These are phyloP conservation scores for Salicornia ramosissima DNA, from an alignment of 148 eudicot species.

Conservation along the genomic window DNA sequence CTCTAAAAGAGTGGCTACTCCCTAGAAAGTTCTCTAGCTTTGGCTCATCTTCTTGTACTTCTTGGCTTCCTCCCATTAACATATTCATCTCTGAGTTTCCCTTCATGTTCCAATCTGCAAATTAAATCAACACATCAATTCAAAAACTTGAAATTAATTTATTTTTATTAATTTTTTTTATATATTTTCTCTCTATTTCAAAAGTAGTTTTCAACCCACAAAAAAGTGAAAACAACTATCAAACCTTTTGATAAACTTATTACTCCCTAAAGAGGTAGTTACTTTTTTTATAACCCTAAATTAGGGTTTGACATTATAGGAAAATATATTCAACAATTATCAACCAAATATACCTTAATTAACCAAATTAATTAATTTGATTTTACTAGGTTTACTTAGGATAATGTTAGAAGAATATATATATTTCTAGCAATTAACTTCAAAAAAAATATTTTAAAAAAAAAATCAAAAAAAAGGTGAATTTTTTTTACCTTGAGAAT, in stretches of 20 bases:
- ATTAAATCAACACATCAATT: background rate
- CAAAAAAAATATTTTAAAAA: background rate
- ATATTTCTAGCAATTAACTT: no score
- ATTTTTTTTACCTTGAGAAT: slow-evolving; percentile 67
- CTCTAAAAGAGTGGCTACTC: slow-evolving; percentile 34
- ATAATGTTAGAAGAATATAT: no score
- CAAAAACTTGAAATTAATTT: background rate
- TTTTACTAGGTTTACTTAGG: background rate
- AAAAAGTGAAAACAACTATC: background rate
- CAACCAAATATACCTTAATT: background rate
- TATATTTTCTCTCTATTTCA: background rate
- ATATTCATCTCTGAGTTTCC: slow-evolving; percentile 37
- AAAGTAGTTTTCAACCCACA: background rate
- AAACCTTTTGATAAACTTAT: background rate
- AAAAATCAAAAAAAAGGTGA: background rate
- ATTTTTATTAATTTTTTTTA: background rate
- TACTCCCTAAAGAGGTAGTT: background rate
- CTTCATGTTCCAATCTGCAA: slow-evolving; percentile 67
- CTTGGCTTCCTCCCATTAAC: slow-evolving; percentile 47
- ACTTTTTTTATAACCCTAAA: background rate
- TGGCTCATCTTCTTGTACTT: slow-evolving; percentile 42
- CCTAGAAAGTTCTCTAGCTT: slow-evolving; percentile 86
- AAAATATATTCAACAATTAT: background rate
- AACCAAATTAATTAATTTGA: background rate
- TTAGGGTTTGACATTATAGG: background rate